Percentiles rank a stretch among this genome's conserved stretches.
Conservation (phyloP, 148 eudicot species). For the Rhododendron ovatum region DNA sequence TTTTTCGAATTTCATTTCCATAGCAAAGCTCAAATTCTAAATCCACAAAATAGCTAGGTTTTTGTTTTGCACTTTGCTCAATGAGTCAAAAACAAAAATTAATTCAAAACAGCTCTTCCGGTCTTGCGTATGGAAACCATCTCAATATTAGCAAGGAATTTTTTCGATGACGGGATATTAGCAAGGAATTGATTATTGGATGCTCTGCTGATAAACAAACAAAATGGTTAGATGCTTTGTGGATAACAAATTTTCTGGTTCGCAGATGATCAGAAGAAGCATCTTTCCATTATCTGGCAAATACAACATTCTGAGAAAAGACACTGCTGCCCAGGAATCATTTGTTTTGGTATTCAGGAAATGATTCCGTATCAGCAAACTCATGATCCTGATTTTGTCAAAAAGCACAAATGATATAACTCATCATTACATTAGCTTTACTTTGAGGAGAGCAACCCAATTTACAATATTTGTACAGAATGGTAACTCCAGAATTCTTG, state of each 20-base stretch:
- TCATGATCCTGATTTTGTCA: background rate
- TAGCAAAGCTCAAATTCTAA: background rate
- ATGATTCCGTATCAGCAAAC: background rate
- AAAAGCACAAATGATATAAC: background rate
- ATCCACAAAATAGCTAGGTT: background rate
- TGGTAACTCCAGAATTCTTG: background rate
- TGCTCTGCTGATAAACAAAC: background rate
- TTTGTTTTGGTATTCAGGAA: background rate
- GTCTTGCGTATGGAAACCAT: background rate
- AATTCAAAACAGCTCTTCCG: background rate
- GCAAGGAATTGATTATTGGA: background rate
- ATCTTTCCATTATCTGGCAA: background rate
- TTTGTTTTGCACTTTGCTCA: background rate
- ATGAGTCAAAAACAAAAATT: background rate
- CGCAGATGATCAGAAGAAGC: background rate
- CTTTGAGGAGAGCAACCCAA: background rate
- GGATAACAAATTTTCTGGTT: background rate
- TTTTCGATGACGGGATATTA: background rate
- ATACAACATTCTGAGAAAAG: background rate
- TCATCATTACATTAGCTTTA: background rate
- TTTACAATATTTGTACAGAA: background rate
- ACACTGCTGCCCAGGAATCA: background rate
- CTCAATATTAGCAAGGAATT: background rate
- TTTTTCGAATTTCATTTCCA: background rate
- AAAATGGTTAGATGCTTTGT: background rate